These are phyloP conservation scores for Cladosporium velox DNA, from an alignment of 2,329 filamentous ascomycete species.

Conservation along the genomic window DNA sequence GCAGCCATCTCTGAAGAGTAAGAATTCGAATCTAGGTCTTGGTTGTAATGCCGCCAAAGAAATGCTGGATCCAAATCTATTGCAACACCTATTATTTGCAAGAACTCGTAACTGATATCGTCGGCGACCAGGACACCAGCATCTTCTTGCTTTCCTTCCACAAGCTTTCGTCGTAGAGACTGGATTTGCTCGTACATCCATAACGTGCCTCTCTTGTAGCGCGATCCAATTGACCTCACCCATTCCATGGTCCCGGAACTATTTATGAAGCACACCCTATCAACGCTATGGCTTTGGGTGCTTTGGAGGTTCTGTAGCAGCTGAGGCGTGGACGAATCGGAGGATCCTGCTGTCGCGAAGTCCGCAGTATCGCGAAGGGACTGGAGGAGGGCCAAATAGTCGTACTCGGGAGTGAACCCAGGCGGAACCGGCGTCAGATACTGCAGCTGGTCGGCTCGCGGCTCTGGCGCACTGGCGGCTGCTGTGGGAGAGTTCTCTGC, in stretches of 20 bases:
- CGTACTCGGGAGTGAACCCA: background rate
- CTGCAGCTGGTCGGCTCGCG: background rate
- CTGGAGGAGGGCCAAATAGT: background rate
- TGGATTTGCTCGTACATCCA: background rate
- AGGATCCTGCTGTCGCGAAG: background rate
- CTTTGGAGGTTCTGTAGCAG: too few species aligned
- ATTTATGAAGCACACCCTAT: too few species aligned
- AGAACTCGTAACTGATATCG: background rate
- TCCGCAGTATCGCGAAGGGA: background rate
- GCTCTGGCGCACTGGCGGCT: background rate
- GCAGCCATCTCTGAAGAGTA: background rate
- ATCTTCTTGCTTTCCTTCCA: background rate
- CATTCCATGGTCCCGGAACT: too few species aligned
- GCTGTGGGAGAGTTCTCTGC: background rate
- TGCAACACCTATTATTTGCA: background rate
- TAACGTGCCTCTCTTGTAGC: too few species aligned
- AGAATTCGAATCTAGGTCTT: background rate
- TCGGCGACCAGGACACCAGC: background rate
- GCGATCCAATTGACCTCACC: too few species aligned
- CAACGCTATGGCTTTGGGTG: too few species aligned
- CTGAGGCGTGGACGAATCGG: background rate
- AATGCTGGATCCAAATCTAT: background rate
- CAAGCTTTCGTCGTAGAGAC: too few species aligned
- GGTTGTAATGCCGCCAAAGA: background rate
- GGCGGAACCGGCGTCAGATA: background rate